Conservation (phyloP, 2,329 filamentous ascomycete species). For the Calonectria pseudoturangicola region DNA sequence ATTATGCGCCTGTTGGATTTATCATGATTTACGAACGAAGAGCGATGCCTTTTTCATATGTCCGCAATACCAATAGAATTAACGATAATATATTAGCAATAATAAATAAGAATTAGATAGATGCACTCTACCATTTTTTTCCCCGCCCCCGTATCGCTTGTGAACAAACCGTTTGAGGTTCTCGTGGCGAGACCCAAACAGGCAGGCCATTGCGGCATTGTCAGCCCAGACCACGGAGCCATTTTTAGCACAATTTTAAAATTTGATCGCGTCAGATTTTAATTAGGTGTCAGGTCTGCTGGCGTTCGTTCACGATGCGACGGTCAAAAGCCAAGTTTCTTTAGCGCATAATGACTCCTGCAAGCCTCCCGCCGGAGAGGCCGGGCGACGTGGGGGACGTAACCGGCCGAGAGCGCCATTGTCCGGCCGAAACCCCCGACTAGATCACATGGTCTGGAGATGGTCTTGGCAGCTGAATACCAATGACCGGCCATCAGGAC, state of each 20-base stretch:
- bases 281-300: background rate
- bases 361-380: slow-evolving; percentile 18
- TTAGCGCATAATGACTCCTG: background rate
- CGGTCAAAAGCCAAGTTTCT: slow-evolving; percentile 9
- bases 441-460: background rate
- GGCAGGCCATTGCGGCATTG: background rate
- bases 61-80: slow-evolving; percentile 21
- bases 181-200: background rate
- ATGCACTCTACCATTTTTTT: background rate
- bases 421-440: too few relatives aligned
- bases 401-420: slow-evolving; percentile 12
- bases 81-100: slow-evolving; percentile 4
- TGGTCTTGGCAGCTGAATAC: slow-evolving; percentile 2
- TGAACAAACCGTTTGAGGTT: background rate
- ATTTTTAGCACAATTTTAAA: too few relatives aligned
- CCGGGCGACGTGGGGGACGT: background rate
- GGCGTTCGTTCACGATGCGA: background rate
- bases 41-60: slow-evolving; percentile 14
- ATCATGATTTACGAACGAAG: slow-evolving; percentile 25
- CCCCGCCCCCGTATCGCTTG: background rate
- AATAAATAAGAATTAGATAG: slow-evolving; percentile 5
- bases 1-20: slow-evolving; percentile 30
- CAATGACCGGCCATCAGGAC: background rate
- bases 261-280: background rate
- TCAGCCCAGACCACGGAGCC: background rate